These are phyloP conservation scores for Backusella morwellensis DNA, from an alignment of 192 early-diverging fungal species.

Conservation along the genomic window DNA sequence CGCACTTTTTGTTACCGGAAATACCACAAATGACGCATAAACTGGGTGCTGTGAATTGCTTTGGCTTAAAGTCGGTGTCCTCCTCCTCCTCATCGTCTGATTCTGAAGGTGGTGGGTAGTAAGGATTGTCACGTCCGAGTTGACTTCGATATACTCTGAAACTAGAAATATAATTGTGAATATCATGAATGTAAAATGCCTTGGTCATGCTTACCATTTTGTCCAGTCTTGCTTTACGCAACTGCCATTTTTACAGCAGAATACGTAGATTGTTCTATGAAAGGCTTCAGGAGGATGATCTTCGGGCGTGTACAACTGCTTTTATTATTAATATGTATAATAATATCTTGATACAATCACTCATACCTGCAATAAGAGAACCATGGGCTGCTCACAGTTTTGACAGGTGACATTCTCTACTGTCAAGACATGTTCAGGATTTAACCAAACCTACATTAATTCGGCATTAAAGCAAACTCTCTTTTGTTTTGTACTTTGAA, in stretches of 20 bases:
- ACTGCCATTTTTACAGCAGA: constrained; percentile 84
- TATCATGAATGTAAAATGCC: neutral
- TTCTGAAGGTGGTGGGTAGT: constrained; percentile 49
- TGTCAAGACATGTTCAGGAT: constrained; percentile 63
- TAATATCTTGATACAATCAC: neutral
- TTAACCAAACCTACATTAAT: constrained; percentile 69
- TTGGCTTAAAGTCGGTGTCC: constrained; percentile 29
- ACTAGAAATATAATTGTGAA: constrained; percentile 38
- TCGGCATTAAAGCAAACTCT: too few relatives aligned
- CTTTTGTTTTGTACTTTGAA: neutral
- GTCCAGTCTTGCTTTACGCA: constrained; percentile 67
- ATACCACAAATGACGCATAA: constrained; percentile 73
- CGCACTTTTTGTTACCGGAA: constrained; percentile 73
- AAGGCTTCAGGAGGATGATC: constrained; percentile 84
- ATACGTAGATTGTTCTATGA: constrained; percentile 89
- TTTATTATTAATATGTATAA: neutral
- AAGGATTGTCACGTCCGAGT: constrained; percentile 68
- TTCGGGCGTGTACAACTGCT: constrained; percentile 88
- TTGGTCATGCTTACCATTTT: constrained; percentile 40
- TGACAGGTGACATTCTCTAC: constrained; percentile 64
- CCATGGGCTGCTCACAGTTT: constrained; percentile 73
- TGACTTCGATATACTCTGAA: constrained; percentile 85
- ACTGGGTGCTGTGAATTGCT: constrained; percentile 20
- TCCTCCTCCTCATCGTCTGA: constrained; percentile 37
- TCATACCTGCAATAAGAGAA: constrained; percentile 75